Base-by-base conservation (phyloP, 2,329 filamentous ascomycete species). In the Neoascochyta sp. region DNA sequence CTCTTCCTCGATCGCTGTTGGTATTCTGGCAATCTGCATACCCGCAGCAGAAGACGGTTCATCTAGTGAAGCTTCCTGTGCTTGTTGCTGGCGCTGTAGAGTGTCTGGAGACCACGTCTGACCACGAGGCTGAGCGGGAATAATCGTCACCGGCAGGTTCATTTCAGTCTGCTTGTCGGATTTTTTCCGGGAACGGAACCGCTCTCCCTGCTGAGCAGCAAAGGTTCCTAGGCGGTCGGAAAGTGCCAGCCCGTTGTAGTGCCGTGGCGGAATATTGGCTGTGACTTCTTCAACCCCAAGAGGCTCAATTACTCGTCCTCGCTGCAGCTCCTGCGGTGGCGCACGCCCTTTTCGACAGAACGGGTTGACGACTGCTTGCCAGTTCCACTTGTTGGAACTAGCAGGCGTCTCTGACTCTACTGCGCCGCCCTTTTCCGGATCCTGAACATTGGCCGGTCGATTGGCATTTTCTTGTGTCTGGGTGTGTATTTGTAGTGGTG, bases 311-410 rank as follows among this genome's bases (percentile, higher is more conserved):
- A 72, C 70, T 46, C 72, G 68, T 3, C 75, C 77, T 28, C 68
- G 70, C 16, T 74, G 75, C 24, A 81, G 67, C 54, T 81, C 77
- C 18, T 70, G 70, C 5, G 78, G 78, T 8, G 77, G 73, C 16
- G 75, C 75, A 2, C 70, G 70, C 16, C 73, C 72, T 48, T 73
- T 70, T 23, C 75, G 65, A 46, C 71, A 74, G 58, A 81, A 81
- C 0, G 74, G 71, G 38, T 78, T 76, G 6, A 71, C 52, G 6
- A 78, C 62, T 16, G 63, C 57, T 27, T 71, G 66, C 74, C 75
- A 78, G 32, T 63, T 44, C 47, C 55, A 63, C 50, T 39, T 54
- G 29, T 22, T 50, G 39, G 46, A 54, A 17, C 24, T 32, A 4
- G 23, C 31, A 14, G 32, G 22, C 1, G 27, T 16, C 6, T 48